Conservation (phyloP, 2,329 filamentous ascomycete species). For the Xylaria sp. region DNA sequence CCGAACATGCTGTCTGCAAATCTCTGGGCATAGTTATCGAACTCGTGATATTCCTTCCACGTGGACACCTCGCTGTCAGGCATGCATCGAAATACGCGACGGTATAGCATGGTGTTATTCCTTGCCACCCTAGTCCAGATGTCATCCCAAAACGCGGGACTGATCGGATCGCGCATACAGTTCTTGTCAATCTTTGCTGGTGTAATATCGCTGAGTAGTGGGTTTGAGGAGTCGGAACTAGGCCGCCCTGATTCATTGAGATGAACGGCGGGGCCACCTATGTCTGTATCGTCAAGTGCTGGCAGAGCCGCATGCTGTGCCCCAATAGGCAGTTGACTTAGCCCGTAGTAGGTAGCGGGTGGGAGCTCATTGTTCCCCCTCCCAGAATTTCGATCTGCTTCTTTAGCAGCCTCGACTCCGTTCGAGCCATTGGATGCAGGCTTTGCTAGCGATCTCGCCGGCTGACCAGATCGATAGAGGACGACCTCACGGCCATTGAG, state of each 20-base stretch:
- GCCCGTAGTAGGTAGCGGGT: constrained; percentile 70
- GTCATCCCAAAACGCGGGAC: constrained; percentile 83
- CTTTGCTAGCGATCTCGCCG: constrained; percentile 21
- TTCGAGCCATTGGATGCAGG: constrained; percentile 19
- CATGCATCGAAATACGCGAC: constrained; percentile 95
- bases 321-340: constrained; percentile 72
- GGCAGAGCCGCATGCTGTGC: constrained; percentile 79
- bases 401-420: constrained; percentile 45
- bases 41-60: constrained; percentile 94
- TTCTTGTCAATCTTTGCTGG: constrained; percentile 82
- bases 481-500: constrained; percentile 78
- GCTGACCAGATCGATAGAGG: constrained; percentile 55
- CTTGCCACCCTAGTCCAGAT: constrained; percentile 88
- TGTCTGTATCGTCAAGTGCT: constrained; percentile 80
- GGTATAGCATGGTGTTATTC: constrained; percentile 96
- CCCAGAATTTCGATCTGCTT: constrained; percentile 50
- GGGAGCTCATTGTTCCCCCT: constrained; percentile 64
- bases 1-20: constrained; percentile 76
- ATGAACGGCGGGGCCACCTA: constrained; percentile 76
- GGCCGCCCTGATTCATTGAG: constrained; percentile 65
- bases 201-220: constrained; percentile 74
- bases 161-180: constrained; percentile 93
- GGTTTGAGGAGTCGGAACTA: constrained; percentile 59
- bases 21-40: constrained; percentile 77
- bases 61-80: constrained; percentile 93